Evolutionary conservation across 73 alveolate genomes (phyloP), one percentile per base, ranked within the genome.

Genomic region (Diophrys sp.): DNA sequence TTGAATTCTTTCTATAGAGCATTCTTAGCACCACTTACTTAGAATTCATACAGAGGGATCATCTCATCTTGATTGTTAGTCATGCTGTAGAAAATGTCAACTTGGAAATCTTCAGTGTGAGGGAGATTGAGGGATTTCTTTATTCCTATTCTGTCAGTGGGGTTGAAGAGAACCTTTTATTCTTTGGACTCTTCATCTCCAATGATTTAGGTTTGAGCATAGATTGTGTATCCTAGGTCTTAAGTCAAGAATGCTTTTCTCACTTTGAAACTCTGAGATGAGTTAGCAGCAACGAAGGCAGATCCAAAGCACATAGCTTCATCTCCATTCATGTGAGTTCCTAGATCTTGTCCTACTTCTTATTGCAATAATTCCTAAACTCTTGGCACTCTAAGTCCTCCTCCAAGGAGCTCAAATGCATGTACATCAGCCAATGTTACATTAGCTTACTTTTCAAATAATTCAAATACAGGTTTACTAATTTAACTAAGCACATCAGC

Each of bases 251-350:
- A 85, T 1, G 79, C 87, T 66, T 85, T 85, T 55, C 86, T 56
- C 23, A 85, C 93, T 54, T 85, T 84, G 73, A 79, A 85, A 29
- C 82, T 53, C 14, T 78, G 67, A 24, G 85, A 78, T 18, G 90
- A 82, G 85, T 97, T 96, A 18, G 99, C 97, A 29, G 99, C 99
- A 84, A 90, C 90, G 83, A 92, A 92, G 14, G 99, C 99, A 33
- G 98, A 94, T 0, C 99, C 99, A 55, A 93, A 90, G 28, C 99
- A 96, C 98, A 95, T 97, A 11, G 98, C 90, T 79, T 97, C 99
- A 87, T 97, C 99, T 25, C 98, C 98, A 80, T 97, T 97, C 87
- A 97, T 75, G 89, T 97, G 99, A 32, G 93, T 82, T n/a, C 99
- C 97, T 54, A 96, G 89, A 57, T 95, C 97, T 56, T 80, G 87